Evolutionary conservation across 805 yeast species (phyloP).

Genomic region (Debaryomyces tyrocola): DNA sequence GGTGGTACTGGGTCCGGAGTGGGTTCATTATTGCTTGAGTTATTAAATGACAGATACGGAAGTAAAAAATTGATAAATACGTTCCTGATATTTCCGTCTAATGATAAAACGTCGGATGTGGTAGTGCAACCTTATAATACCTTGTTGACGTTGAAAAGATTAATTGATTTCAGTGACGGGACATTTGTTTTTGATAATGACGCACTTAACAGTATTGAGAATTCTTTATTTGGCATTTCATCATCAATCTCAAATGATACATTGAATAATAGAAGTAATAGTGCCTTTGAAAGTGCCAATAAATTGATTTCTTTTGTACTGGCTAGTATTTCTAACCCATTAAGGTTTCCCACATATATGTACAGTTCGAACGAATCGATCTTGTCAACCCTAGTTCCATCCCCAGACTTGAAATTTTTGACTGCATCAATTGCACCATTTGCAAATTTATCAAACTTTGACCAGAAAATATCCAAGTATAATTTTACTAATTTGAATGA

Average conservation of each 20-base stretch:
- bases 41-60: constrained; percentile 71
- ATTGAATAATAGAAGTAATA: constrained; percentile 41
- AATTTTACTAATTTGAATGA: constrained; percentile 67
- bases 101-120: constrained; percentile 82
- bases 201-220: constrained; percentile 73
- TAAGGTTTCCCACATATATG: constrained; percentile 90
- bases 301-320: constrained; percentile 82
- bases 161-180: constrained; percentile 83
- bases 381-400: constrained; percentile 78
- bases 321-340: constrained; percentile 81
- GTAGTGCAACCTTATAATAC: constrained; percentile 97
- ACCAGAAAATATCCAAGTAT: constrained; percentile 30
- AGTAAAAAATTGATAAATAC: constrained; percentile 83
- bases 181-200: constrained; percentile 90
- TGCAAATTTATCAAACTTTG: constrained; percentile 37
- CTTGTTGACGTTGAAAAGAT: constrained; percentile 73
- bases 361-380: constrained; percentile 83
- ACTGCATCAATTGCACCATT: constrained; percentile 43
- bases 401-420: constrained; percentile 64
- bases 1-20: constrained; percentile 99
- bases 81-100: constrained; percentile 82
- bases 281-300: constrained; percentile 78
- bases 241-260: constrained; percentile 18
- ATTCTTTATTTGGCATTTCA: constrained; percentile 32
- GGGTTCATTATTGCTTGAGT: constrained; percentile 80